phyloP scores from a whole-genome alignment of 495 filamentous ascomycete species.

The Staphylotrichum tortipilum region DNA sequence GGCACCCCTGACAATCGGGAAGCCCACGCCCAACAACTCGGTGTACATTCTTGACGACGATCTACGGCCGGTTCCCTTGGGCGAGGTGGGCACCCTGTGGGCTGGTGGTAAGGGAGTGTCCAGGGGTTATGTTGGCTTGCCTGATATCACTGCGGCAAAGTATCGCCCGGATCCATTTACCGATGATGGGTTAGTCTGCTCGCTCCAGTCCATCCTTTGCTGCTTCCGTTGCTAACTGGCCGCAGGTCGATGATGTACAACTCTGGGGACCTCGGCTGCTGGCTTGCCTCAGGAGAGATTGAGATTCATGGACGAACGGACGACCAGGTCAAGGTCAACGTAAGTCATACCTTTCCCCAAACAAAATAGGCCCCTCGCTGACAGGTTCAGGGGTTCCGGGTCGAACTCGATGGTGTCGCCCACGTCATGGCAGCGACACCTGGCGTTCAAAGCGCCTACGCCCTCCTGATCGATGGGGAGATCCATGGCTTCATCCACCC shows the following conservation, averaged over 20 bases:
- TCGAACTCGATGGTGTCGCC: constrained; percentile 33
- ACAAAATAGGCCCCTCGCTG: no score
- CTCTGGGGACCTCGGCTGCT: constrained; percentile 29
- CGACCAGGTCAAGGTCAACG: constrained; percentile 35
- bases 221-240: neutral
- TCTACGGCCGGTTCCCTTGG: constrained; percentile 25
- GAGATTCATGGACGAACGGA: constrained; percentile 28
- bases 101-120: constrained; percentile 31
- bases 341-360: neutral
- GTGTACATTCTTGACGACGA: constrained; percentile 32
- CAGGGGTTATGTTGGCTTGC: constrained; percentile 29
- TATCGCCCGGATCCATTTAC: constrained; percentile 31
- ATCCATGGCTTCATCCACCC: constrained; percentile 25
- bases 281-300: constrained; percentile 26
- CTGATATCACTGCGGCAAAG: constrained; percentile 23
- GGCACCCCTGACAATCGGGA: constrained; percentile 26
- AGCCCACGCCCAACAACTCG: constrained; percentile 30
- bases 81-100: constrained; percentile 31
- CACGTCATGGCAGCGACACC: constrained; percentile 23
- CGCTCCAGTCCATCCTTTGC: neutral
- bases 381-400: constrained; percentile 22
- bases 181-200: constrained; percentile 22
- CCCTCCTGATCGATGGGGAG: constrained; percentile 22
- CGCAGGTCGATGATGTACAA: constrained; percentile 28
- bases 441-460: constrained; percentile 25